Evolutionary conservation across 2,329 filamentous ascomycete genomes (phyloP), one percentile per base, ranked within the genome.

Genomic region (Aspergillus ibericus): DNA sequence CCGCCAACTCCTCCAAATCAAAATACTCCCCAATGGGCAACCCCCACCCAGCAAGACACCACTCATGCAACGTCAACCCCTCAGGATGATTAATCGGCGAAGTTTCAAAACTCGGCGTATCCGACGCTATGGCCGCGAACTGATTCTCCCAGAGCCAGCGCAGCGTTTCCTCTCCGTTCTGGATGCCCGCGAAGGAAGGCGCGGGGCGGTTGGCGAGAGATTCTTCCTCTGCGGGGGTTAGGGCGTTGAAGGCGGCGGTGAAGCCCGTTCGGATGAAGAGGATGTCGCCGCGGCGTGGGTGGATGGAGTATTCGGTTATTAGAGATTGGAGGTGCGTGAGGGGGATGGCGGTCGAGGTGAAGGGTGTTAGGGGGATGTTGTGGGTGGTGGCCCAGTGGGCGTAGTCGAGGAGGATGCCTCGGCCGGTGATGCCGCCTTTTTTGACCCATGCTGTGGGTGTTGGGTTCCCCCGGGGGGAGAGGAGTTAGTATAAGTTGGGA

Each of bases 71-170:
- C 0, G 44, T 63, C 68, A 20, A 60, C 65, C 5, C 38, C 18
- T 59, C 59, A 5, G 54, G 38, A 36, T 66, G 59, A 55, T 67
- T 63, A 7, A 50, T 42, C 9, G 38, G 38, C 38, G 38, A 18
- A 12, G 38, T 6, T 64, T 86, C 84, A 60, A 84, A 82, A 5
- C 75, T 77, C 9, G 83, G 81, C 50, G 80, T 78, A 58, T 88
- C 85, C 2, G 83, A 82, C 0, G 80, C 85, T 0, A 86, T 79
- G 1, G 84, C 85, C 0, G 83, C 74, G 63, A 87, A 85, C 13
- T 77, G 73, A 51, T 79, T 73, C 51, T 85, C 80, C 83, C 84
- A 87, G 16, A 86, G 72, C 84, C 84, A 87, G 36, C 78, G 75
- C 13, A 85, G 74, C 6, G 79, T 80, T 5, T 76, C 77, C 15